Base-by-base conservation (phyloP, 352 stramenopile genomes). In the Globisporangium solare region DNA sequence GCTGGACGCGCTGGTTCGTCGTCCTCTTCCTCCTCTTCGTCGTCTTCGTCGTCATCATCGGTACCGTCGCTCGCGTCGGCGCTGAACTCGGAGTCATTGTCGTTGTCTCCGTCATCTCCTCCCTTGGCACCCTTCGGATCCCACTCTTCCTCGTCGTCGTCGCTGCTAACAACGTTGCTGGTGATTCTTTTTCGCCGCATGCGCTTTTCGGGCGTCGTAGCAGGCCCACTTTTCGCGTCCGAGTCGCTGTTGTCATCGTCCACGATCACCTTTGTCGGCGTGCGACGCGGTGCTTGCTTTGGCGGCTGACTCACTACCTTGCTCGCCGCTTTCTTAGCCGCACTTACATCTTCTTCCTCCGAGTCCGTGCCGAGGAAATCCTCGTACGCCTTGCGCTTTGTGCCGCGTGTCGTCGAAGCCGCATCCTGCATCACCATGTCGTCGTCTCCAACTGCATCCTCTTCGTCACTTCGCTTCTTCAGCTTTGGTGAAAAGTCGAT, bases 241-340 rank as follows among this genome's bases (percentile, higher is more conserved):
- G 67, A 87, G 39, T 96, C 83, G 20, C 94, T 83, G 18, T 96
- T 83, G 27, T 94, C 87, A 51, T 94, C 78, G 51, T 83, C 68
- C 42, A 93, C 70, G 21, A 94, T 74, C 17, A 94, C 51, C 52
- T 85, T 88, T 14, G 49, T 39, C 2, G 52, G 24, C 14, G 17
- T 51, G 54, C 57, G 70, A 69, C 32, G 68, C n/a, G n/a, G n/a
- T 61, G 45, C 22, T 58, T 52, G 42, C 40, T 55, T 18, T 54
- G 49, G 39, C 42, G 68, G 67, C 51, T 63, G 53, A 85, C 70
- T 65, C 81, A 22, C 31, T 62, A 3, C 18, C 46, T 12, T 63
- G 49, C 31, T 71, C 17, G 72, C 66, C 5, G 27, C 41, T 31
- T 22, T 43, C 49, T 67, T 74, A n/a, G 22, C 43, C 0, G 54